Conservation (phyloP, 192 early-diverging fungal species). For the Ambispora gerdemannii region DNA sequence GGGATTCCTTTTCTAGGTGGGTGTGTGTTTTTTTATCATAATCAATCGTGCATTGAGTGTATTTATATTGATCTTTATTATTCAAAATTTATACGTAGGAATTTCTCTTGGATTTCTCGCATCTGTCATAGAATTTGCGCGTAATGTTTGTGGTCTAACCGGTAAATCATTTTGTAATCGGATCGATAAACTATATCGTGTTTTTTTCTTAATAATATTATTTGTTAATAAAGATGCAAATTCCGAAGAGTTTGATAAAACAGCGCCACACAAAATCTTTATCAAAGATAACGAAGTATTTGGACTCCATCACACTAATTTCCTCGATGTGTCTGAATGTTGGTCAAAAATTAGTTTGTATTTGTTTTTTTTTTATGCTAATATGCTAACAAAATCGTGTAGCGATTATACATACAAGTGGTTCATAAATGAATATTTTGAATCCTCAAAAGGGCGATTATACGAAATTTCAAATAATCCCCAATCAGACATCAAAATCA, state of each 20-base stretch:
- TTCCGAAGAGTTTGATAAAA: no score
- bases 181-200: background rate
- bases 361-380: conserved; percentile 44
- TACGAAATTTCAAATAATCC: conserved; percentile 55
- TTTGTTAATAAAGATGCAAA: no score
- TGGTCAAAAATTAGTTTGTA: conserved; percentile 41
- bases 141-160: conserved; percentile 78
- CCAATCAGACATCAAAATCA: conserved; percentile 47
- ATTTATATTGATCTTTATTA: no score
- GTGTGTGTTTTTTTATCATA: background rate
- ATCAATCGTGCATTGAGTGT: no score
- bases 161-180: background rate
- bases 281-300: background rate
- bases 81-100: background rate
- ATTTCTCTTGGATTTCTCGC: conserved; percentile 96
- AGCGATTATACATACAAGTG: no score
- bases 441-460: conserved; percentile 63
- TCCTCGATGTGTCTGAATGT: conserved; percentile 87
- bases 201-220: no score
- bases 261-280: background rate
- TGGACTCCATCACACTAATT: background rate
- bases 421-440: no score
- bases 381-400: background rate
- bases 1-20: conserved; percentile 91
- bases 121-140: conserved; percentile 94